Percentiles rank a stretch among this genome's conserved stretches.
phyloP scores from a whole-genome alignment of 1,284 basidiomycete genomes.

The Flammula alnicola region DNA sequence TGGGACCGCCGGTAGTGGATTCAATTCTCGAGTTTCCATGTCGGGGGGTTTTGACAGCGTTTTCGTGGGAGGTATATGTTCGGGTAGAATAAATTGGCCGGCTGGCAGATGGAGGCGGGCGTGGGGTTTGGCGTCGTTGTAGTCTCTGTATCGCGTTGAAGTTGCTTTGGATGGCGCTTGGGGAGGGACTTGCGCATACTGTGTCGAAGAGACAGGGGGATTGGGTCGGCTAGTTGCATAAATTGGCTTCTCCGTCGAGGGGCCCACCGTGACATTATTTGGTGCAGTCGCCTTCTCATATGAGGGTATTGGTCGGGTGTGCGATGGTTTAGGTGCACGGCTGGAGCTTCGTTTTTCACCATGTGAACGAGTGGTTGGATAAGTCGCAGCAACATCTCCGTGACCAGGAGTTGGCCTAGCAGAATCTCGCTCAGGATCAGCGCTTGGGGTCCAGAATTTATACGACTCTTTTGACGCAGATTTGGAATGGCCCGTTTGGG shows the following conservation, averaged over 20 bases:
- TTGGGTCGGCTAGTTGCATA: conserved; percentile 17
- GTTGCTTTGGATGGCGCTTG: conserved; percentile 19
- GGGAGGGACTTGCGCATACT: conserved; percentile 8
- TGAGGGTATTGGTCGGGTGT: conserved; percentile 12
- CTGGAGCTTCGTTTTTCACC: conserved; percentile 34
- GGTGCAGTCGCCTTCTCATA: conserved; percentile 16
- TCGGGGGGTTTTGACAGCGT: conserved; percentile 15
- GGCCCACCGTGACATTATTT: conserved; percentile 9
- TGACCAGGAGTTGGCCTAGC: conserved; percentile 22
- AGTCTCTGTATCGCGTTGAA: conserved; percentile 20
- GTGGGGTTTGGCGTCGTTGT: conserved; percentile 19
- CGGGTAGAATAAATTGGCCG: conserved; percentile 16
- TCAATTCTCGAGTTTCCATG: conserved; percentile 14
- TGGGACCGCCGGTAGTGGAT: conserved; percentile 15
- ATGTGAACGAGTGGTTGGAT: conserved; percentile 20
- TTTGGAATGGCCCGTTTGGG: conserved; percentile 44
- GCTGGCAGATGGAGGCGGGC: conserved; percentile 10
- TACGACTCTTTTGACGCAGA: conserved; percentile 40
- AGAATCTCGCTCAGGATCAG: conserved; percentile 26
- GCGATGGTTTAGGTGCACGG: conserved; percentile 27
- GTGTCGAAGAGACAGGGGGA: conserved; percentile 13
- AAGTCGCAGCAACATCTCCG: conserved; percentile 20
- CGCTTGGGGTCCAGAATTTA: conserved; percentile 39
- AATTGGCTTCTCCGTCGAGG: conserved; percentile 15
- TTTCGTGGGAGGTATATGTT: conserved; percentile 16